Evolutionary conservation across 306 rosid genomes (phyloP).

Genomic region (Trifolium dubium): DNA sequence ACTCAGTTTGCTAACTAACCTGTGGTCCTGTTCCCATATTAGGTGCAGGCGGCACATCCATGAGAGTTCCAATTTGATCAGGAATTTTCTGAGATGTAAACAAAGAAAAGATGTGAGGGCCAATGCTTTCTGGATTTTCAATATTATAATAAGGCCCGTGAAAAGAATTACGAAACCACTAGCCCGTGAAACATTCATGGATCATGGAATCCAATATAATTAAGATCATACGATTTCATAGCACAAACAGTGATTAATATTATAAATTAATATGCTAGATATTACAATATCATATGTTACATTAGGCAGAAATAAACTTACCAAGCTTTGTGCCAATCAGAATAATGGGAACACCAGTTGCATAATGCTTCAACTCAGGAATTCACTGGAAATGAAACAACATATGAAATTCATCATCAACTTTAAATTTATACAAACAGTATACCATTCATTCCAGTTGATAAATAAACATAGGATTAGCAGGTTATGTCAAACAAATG

Average conservation of each 20-base stretch:
- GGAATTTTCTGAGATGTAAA: too few relatives aligned
- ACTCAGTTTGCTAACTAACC: too few relatives aligned
- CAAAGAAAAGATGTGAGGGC: too few relatives aligned
- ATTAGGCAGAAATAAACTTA: slow-evolving; percentile 46
- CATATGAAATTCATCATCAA: slow-evolving; percentile 23
- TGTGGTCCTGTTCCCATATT: too few relatives aligned
- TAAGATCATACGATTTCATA: slow-evolving; percentile 21
- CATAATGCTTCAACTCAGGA: slow-evolving; percentile 99
- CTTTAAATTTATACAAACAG: neutral
- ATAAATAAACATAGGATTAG: too few relatives aligned
- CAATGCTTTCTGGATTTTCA: too few relatives aligned
- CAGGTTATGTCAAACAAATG: too few relatives aligned
- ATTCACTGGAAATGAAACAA: slow-evolving; percentile 82
- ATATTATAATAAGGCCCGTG: too few relatives aligned
- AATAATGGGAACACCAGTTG: slow-evolving; percentile 96
- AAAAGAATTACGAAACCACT: too few relatives aligned
- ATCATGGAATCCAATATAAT: neutral
- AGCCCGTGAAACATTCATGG: too few relatives aligned
- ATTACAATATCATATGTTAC: slow-evolving; percentile 26
- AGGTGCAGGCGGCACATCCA: too few relatives aligned
- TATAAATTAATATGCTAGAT: slow-evolving; percentile 5
- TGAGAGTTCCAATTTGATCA: too few relatives aligned
- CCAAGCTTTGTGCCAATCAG: slow-evolving; percentile 98
- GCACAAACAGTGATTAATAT: neutral
- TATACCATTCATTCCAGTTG: neutral